Base-by-base conservation (phyloP, 2,329 filamentous ascomycete species). In the Immersiporthe knoxdaviesiana region DNA sequence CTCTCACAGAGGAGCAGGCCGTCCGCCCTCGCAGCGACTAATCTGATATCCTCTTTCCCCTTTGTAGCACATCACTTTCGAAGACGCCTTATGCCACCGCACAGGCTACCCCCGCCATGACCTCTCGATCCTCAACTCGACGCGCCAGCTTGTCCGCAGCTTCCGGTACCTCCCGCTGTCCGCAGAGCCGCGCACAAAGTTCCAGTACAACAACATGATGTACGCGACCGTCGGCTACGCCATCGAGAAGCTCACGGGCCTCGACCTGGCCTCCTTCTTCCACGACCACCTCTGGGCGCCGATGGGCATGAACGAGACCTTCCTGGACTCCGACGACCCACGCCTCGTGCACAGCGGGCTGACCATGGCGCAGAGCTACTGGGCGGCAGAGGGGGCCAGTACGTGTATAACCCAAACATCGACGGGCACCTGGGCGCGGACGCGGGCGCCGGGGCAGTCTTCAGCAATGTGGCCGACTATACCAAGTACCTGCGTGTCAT, bases 61-160 rank as follows among this genome's bases (percentile, higher is more conserved):
- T n/a, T n/a, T 24, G 11, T 24, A 78, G 32, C 80, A 84, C 70
- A 75, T 87, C 54, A 88, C 84, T 0, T 75, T 88, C 8, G 84
- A 88, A 67, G 87, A 89, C 68, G 81, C 84, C 2, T 78, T 86
- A 0, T 81, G 81, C 63, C 86, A 89, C 73, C 80, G 85, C 5
- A 84, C 82, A 0, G 86, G 86, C 12, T 78, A 86, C 69, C 78
- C 85, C 1, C 72, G 78, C 50, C 84, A 82, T 74, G 82, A 84
- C 71, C 63, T 74, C 16, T 65, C 74, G 70, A 69, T 70, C 65
- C 59, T 74, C 63, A 76, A 73, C 1, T 75, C 47, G 24, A 56
- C 79, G 1, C 76, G 72, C 47, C 81, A 81, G 1, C 70, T 81
- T 0, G 80, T 82, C 11, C 77, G 82, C 35, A 81, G 80, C 24